A percentile compares a stretch with the other conserved stretches of the same genome.
Evolutionary conservation across 1,284 basidiomycete species (phyloP).

Genomic region (Leccinum fuscescens): DNA sequence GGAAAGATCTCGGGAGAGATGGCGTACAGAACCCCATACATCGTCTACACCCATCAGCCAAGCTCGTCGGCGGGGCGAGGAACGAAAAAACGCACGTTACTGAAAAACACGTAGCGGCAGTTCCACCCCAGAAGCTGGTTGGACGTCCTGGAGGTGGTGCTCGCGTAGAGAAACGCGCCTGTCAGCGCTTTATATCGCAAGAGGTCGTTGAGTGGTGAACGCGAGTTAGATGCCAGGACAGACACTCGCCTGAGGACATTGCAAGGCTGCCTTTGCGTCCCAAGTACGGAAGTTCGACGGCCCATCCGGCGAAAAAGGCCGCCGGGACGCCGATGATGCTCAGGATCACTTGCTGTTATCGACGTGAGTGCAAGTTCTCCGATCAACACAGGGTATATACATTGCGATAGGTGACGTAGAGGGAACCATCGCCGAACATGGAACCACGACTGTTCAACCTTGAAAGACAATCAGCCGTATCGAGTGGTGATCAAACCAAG

Average conservation of each 20-base stretch:
- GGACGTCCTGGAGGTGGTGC: constrained; percentile 63
- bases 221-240: background rate
- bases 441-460: constrained; percentile 49
- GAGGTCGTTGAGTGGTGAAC: constrained; percentile 29
- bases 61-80: background rate
- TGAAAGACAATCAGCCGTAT: constrained; percentile 4
- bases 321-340: constrained; percentile 67
- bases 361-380: background rate
- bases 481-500: background rate
- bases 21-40: constrained; percentile 74
- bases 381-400: constrained; percentile 26
- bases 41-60: constrained; percentile 46
- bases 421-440: constrained; percentile 46
- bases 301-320: constrained; percentile 60
- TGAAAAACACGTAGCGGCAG: constrained; percentile 62
- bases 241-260: constrained; percentile 46
- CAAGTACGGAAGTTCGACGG: constrained; percentile 58
- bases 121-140: constrained; percentile 70
- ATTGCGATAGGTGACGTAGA: constrained; percentile 53
- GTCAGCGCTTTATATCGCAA: constrained; percentile 49
- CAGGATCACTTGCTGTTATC: constrained; percentile 52
- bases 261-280: constrained; percentile 66
- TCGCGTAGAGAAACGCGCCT: constrained; percentile 66
- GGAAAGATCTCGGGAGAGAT: constrained; percentile 70
- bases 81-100: constrained; percentile 41